These are phyloP conservation scores for Hyphopichia khmerensis DNA, from an alignment of 1,139 yeast genomes.

Conservation along the genomic window DNA sequence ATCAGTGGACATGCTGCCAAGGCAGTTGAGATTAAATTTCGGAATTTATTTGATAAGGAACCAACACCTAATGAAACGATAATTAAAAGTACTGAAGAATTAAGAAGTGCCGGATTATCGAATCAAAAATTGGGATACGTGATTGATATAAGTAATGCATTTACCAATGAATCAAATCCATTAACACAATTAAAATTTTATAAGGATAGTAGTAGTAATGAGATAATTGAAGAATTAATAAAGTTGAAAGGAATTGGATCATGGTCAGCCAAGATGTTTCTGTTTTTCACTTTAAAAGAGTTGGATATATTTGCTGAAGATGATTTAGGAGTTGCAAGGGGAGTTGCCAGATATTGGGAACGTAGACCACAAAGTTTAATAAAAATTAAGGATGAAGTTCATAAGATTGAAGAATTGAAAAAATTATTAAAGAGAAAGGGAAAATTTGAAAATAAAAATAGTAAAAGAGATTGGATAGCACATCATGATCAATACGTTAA, in stretches of 20 bases:
- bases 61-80: slow-evolving; percentile 57
- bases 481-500: slow-evolving; percentile 59
- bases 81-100: slow-evolving; percentile 38
- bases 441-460: slow-evolving; percentile 38
- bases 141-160: slow-evolving; percentile 59
- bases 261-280: slow-evolving; percentile 92
- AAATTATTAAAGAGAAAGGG: slow-evolving; percentile 31
- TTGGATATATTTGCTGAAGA: slow-evolving; percentile 73
- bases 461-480: slow-evolving; percentile 57
- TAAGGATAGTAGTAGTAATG: slow-evolving; percentile 35
- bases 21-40: slow-evolving; percentile 56
- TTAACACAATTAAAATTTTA: slow-evolving; percentile 44
- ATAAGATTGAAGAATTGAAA: slow-evolving; percentile 27
- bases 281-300: slow-evolving; percentile 64
- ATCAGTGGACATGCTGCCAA: slow-evolving; percentile 82
- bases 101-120: slow-evolving; percentile 72
- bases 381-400: slow-evolving; percentile 35
- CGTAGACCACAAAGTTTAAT: slow-evolving; percentile 52
- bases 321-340: slow-evolving; percentile 85
- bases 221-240: slow-evolving; percentile 54
- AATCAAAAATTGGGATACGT: slow-evolving; percentile 65
- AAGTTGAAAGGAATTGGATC: slow-evolving; percentile 77
- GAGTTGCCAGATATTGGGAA: slow-evolving; percentile 62
- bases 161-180: slow-evolving; percentile 34
- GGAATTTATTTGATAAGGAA: slow-evolving; percentile 28